Base-by-base conservation (phyloP, 371 early-diverging fungal genomes). In the Mucor piriformis region DNA sequence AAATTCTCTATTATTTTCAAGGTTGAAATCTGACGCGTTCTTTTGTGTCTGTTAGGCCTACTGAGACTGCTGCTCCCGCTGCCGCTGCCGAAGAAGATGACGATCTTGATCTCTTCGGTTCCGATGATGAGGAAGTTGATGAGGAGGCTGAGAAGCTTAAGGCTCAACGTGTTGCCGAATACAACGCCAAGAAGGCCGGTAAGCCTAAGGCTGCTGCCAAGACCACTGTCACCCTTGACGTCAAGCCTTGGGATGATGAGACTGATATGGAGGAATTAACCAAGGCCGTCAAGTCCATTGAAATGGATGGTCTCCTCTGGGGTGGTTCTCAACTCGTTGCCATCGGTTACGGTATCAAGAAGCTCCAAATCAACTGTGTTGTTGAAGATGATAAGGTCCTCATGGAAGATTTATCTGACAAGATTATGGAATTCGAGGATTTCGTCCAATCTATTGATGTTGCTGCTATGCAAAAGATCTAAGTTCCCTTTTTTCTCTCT, bases 201-300 rank as follows among this genome's bases (percentile, higher is more conserved):
- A 95, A 94, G 92, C 95, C 96, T 68, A 89, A 89, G 81, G 79
- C 88, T 55, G 84, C 83, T 67, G 96, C 96, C 78, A 97, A 97
- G 91, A 94, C 96, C 69, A 88, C 89, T 75, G 81, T 95, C 73
- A 86, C 89, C 67, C 84, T 94, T 42, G 97, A 97, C 61, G 89
- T 95, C 71, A 97, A 97, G 92, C 95, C 96, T 67, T 97, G 97
- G 97, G 97, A 96, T 81, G 95, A 95, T 79, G 95, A 95, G 67
- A 97, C 97, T 57, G 85, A 90, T 67, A 84, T 95, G 82, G 83
- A 77, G 27, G 93, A 75, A 44, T 73, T 97, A 68, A 91, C 92
- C 70, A 69, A 67, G 12, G 64, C 67, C 63, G 93, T 97, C 79
- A 83, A 85, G 64, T 73, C 64, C 49, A 91, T 97, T 61, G 59